phyloP scores from a whole-genome alignment of 176 grass and related monocot species.

The Oryza meridionalis region DNA sequence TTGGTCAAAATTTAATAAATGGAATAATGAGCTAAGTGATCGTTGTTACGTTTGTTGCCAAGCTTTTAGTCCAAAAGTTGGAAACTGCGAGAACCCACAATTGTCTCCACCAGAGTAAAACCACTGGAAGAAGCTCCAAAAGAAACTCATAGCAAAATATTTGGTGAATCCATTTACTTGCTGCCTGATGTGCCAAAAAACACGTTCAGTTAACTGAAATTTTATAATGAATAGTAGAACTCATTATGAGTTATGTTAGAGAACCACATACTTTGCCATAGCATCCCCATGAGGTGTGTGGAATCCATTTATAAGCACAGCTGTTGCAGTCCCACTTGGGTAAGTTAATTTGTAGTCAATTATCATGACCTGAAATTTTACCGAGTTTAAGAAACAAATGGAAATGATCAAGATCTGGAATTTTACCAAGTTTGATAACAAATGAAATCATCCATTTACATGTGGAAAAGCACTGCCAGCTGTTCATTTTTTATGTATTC shows the following conservation, averaged over 20 bases:
- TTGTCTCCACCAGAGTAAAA: constrained; percentile 87
- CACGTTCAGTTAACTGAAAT: neutral
- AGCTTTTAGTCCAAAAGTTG: constrained; percentile 87
- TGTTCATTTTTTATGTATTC: constrained; percentile 7
- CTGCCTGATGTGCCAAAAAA: constrained; percentile 60
- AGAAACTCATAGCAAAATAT: constrained; percentile 84
- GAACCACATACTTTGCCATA: constrained; percentile 67
- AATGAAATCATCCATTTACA: constrained; percentile 27
- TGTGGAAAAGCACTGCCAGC: neutral
- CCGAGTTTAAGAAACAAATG: constrained; percentile 19
- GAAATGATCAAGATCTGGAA: constrained; percentile 90
- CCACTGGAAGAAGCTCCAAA: constrained; percentile 99
- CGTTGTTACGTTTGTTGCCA: constrained; percentile 84
- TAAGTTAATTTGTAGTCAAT: constrained; percentile 91
- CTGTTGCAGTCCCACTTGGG: constrained; percentile 96
- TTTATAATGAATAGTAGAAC: neutral
- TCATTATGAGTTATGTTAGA: constrained; percentile 23
- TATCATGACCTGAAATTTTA: constrained; percentile 88
- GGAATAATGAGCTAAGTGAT: constrained; percentile 13
- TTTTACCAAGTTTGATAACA: constrained; percentile 26
- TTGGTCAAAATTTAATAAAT: constrained; percentile 1
- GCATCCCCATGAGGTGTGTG: constrained; percentile 86
- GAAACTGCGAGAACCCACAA: constrained; percentile 94
- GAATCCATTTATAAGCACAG: constrained; percentile 99
- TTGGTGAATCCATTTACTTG: constrained; percentile 90